Evolutionary conservation across 208 protist species (phyloP).

Genomic region (Novymonas esmeraldas): DNA sequence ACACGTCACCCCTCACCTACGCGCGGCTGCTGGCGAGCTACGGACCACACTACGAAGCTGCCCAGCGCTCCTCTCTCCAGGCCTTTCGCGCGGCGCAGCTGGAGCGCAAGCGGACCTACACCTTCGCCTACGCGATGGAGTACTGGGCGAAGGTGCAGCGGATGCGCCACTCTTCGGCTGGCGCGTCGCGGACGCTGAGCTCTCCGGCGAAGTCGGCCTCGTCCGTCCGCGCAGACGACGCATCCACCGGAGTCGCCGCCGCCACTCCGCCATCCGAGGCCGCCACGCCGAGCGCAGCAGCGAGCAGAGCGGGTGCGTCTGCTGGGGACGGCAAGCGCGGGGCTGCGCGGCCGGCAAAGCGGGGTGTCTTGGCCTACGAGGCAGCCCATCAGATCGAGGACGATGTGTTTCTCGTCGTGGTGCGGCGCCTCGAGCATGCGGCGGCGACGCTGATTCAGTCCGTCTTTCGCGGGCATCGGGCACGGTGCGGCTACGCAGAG

Average conservation of each 20-base stretch:
- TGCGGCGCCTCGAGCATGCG: slow-evolving; percentile 39
- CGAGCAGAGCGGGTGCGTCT: not conserved
- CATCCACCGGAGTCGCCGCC: not conserved
- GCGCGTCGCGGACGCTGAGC: not conserved
- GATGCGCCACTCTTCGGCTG: not conserved
- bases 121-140: slow-evolving; percentile 38
- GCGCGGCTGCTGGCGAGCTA: slow-evolving; percentile 68
- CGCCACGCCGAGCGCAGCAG: not conserved
- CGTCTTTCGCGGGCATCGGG: slow-evolving; percentile 47
- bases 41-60: slow-evolving; percentile 63
- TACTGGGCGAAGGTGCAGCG: slow-evolving; percentile 77
- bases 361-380: slow-evolving; percentile 19
- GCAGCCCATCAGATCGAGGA: slow-evolving; percentile 65
- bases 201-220: not conserved
- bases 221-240: not conserved
- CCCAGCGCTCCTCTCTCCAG: slow-evolving; percentile 42
- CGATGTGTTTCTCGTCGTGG: slow-evolving; percentile 61
- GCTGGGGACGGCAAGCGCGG: slow-evolving; percentile 12
- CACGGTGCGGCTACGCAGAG: slow-evolving; percentile 41
- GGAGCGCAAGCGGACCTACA: slow-evolving; percentile 31
- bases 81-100: slow-evolving; percentile 35
- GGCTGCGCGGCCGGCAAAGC: slow-evolving; percentile 22
- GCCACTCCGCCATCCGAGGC: not conserved
- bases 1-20: slow-evolving; percentile 49
- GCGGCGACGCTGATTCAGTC: slow-evolving; percentile 78